These are phyloP conservation scores for Cornus kousa DNA, from an alignment of 148 eudicot species.

Conservation along the genomic window DNA sequence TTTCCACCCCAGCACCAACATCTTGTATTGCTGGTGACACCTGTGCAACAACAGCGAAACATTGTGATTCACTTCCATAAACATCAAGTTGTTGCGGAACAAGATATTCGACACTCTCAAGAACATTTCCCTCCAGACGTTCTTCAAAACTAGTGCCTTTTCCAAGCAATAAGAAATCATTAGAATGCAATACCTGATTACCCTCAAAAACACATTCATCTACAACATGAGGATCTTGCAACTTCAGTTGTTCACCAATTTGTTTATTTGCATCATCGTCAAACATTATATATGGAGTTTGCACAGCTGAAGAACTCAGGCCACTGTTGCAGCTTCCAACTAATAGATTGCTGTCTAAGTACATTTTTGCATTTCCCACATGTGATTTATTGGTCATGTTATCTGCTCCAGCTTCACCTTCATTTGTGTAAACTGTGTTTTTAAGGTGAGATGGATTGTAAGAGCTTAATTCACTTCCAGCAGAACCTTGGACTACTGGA, in stretches of 20 bases:
- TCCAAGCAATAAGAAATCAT: background rate
- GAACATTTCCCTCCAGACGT: slow-evolving; percentile 2
- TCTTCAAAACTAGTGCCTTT: slow-evolving; percentile 7
- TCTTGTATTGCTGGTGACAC: background rate
- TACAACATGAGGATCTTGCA: slow-evolving; percentile 3
- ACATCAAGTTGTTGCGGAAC: slow-evolving; percentile 7
- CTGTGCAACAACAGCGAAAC: background rate
- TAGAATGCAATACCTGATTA: slow-evolving; percentile 10
- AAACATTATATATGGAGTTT: background rate
- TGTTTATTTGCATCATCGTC: slow-evolving; percentile 3
- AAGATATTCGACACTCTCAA: background rate
- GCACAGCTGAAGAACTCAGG: slow-evolving; percentile 1
- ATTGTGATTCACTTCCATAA: slow-evolving; percentile 3
- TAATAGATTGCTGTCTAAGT: slow-evolving; percentile 1
- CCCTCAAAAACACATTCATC: slow-evolving; percentile 4
- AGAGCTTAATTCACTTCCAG: slow-evolving; percentile 5
- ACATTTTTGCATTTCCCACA: slow-evolving; percentile 2
- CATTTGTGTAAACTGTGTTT: background rate
- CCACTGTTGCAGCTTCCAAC: slow-evolving; percentile 8
- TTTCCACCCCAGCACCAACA: slow-evolving; percentile 3
- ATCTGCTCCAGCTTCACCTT: slow-evolving; percentile 5
- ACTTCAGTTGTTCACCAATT: slow-evolving; percentile 2
- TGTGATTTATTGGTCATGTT: background rate
- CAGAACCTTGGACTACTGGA: background rate
- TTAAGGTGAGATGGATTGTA: background rate